phyloP scores from a whole-genome alignment of 371 early-diverging fungal genomes.

The Mortierella sp. region DNA sequence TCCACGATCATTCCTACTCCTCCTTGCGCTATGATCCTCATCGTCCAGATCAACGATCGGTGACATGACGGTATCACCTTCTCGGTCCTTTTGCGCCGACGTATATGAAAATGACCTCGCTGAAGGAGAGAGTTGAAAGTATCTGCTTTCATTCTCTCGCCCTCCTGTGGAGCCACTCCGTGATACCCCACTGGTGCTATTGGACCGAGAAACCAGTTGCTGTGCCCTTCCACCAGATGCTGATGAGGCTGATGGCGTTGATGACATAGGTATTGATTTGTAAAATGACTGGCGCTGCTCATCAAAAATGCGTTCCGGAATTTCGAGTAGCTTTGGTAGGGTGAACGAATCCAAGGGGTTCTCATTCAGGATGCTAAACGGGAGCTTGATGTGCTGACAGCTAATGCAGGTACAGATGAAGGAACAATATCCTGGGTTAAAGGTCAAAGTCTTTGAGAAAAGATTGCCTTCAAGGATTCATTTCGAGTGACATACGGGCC shows the following conservation, averaged over 20 bases:
- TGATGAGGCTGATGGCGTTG: slow-evolving; percentile 3
- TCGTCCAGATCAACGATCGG: slow-evolving; percentile 2
- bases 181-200: background rate
- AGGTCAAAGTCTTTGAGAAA: no score
- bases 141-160: slow-evolving; percentile 1
- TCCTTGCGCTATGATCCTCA: slow-evolving; percentile 15
- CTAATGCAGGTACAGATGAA: slow-evolving; percentile 12
- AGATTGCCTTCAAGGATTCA: no score
- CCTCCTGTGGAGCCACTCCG: background rate
- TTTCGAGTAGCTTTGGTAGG: slow-evolving; percentile 55
- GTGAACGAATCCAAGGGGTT: slow-evolving; percentile 42
- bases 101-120: slow-evolving; percentile 26
- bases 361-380: slow-evolving; percentile 58
- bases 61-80: slow-evolving; percentile 43
- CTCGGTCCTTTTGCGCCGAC: slow-evolving; percentile 27
- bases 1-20: slow-evolving; percentile 49
- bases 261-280: slow-evolving; percentile 40
- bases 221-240: background rate
- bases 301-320: slow-evolving; percentile 61
- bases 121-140: slow-evolving; percentile 8
- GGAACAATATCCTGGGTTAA: background rate
- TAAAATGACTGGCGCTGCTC: slow-evolving; percentile 59
- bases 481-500: slow-evolving; percentile 17
- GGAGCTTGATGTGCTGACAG: slow-evolving; percentile 55
- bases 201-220: background rate